Conservation (phyloP, 2,329 filamentous ascomycete genomes). For the Microthyrium microscopicum region DNA sequence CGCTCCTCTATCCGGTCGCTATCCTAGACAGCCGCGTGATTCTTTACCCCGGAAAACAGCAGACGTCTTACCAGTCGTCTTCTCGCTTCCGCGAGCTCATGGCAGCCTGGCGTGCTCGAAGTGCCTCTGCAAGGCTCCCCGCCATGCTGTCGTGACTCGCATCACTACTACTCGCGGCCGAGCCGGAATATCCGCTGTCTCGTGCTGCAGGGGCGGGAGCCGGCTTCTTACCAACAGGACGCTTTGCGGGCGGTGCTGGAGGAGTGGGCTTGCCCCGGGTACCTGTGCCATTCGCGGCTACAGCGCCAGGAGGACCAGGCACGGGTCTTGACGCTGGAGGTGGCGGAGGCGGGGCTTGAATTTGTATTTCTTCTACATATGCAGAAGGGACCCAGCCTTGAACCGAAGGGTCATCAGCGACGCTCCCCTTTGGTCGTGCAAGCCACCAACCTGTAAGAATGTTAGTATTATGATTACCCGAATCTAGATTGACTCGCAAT, state of each 20-base stretch:
- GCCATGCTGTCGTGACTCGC: constrained; percentile 27
- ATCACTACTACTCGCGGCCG: constrained; percentile 21
- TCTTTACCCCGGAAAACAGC: too few relatives aligned
- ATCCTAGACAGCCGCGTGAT: too few relatives aligned
- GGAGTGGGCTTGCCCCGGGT: constrained; percentile 46
- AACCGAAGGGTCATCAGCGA: too few relatives aligned
- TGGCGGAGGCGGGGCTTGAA: constrained; percentile 37
- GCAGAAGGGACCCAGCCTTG: constrained; percentile 90
- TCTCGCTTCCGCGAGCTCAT: constrained; percentile 24
- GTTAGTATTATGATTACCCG: background rate
- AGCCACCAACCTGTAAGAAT: constrained; percentile 73
- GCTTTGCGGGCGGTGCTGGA: constrained; percentile 63
- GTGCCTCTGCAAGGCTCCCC: constrained; percentile 32
- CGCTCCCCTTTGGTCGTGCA: constrained; percentile 49
- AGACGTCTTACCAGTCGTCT: constrained; percentile 20
- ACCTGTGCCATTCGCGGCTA: constrained; percentile 38
- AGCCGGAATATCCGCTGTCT: constrained; percentile 39
- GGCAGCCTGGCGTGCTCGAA: constrained; percentile 31
- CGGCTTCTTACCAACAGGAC: constrained; percentile 60
- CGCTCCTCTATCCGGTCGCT: too few relatives aligned
- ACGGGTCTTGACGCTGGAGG: constrained; percentile 31
- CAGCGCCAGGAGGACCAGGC: constrained; percentile 38
- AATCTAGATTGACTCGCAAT: background rate
- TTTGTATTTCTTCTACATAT: constrained; percentile 71
- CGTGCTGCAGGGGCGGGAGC: constrained; percentile 48